Conservation (phyloP, 2,329 filamentous ascomycete genomes). For the Onygena corvina region DNA sequence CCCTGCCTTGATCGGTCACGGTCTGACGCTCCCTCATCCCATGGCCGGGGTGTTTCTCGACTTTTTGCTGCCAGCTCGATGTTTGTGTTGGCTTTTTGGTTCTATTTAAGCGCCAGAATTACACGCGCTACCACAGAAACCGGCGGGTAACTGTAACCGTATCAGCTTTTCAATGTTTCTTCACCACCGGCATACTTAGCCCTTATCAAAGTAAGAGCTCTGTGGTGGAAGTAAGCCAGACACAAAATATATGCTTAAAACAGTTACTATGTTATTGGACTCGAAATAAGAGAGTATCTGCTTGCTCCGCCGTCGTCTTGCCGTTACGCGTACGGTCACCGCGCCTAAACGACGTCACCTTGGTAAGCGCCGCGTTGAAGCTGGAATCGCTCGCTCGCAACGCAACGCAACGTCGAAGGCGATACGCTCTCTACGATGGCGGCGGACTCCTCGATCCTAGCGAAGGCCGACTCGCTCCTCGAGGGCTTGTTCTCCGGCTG, state of each 20-base stretch:
- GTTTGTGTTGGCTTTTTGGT: slow-evolving; percentile 4
- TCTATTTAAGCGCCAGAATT: slow-evolving; percentile 5
- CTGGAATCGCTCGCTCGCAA: neutral
- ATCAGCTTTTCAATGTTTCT: neutral
- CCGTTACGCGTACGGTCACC: neutral
- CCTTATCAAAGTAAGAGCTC: too few relatives aligned
- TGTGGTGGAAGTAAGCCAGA: neutral
- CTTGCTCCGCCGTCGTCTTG: too few relatives aligned
- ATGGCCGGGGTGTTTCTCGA: neutral
- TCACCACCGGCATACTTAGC: neutral
- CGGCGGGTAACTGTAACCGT: too few relatives aligned
- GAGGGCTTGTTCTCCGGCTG: slow-evolving; percentile 61
- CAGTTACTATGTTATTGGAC: too few relatives aligned
- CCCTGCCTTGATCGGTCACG: neutral
- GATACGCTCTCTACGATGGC: slow-evolving; percentile 24
- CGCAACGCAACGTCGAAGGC: neutral
- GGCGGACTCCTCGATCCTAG: slow-evolving; percentile 43
- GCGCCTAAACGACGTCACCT: neutral
- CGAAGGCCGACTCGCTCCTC: slow-evolving; percentile 20
- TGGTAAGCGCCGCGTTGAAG: neutral
- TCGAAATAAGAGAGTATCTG: too few relatives aligned
- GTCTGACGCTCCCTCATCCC: neutral
- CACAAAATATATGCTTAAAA: too few relatives aligned
- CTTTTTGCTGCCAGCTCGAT: neutral
- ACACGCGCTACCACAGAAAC: slow-evolving; percentile 5